Percentiles rank a stretch among this genome's conserved stretches.
Conservation (phyloP, 2,329 filamentous ascomycete species). For the Pseudocercospora musae region DNA sequence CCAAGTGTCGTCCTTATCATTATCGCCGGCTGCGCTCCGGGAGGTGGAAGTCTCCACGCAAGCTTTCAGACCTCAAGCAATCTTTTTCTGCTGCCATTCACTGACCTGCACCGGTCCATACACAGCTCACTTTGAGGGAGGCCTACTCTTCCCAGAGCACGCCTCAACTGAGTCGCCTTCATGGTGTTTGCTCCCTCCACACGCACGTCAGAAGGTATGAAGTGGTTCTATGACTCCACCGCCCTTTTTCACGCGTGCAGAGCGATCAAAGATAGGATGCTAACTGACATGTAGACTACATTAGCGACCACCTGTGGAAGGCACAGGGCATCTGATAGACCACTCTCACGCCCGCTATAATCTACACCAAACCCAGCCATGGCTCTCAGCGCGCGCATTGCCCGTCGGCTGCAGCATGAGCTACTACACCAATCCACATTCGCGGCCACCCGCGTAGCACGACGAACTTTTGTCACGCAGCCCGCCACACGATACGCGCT, state of each 20-base stretch:
- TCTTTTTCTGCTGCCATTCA: background rate
- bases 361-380: conserved; percentile 17
- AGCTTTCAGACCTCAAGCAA: background rate
- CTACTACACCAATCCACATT: conserved; percentile 28
- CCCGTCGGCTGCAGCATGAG: conserved; percentile 32
- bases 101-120: background rate
- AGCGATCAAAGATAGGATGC: background rate
- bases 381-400: conserved; percentile 35
- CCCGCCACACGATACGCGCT: conserved; percentile 15
- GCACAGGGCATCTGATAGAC: conserved; percentile 56
- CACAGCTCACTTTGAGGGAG: background rate
- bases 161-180: conserved; percentile 10
- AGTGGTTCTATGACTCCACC: background rate
- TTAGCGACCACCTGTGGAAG: conserved; percentile 68
- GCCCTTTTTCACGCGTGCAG: conserved; percentile 2
- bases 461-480: conserved; percentile 31
- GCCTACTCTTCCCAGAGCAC: background rate
- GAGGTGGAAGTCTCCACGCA: background rate
- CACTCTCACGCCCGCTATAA: background rate
- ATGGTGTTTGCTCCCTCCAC: conserved; percentile 51
- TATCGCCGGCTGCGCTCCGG: background rate
- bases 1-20: background rate
- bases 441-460: conserved; percentile 23
- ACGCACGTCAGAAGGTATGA: conserved; percentile 54
- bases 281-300: conserved; percentile 51